Evolutionary conservation across 2,329 filamentous ascomycete species (phyloP), one percentile per base, ranked within the genome.

Genomic region (Aspergillus sp.): DNA sequence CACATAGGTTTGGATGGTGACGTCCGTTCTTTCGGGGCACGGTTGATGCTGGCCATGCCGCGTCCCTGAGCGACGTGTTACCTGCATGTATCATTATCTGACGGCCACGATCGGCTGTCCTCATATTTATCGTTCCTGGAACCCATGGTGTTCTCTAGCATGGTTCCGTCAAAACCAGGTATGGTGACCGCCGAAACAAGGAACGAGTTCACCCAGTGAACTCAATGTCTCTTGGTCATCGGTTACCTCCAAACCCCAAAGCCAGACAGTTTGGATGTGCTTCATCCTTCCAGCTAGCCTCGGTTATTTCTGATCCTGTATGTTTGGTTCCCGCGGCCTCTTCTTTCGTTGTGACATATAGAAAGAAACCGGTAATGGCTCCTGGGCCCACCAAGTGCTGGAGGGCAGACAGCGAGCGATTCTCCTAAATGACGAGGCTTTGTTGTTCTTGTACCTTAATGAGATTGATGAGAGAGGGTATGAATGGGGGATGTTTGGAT

Each of bases 31-130:
- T 48, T 38, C 50, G 53, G 52, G 60, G 58, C 60, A 58, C 60
- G 65, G 65, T 68, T 59, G 61, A 58, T 69, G 67, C 68, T 68
- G 67, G 66, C 68, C 66, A 67, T 63, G 54, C 63, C 65, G 62
- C 59, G 57, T 62, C 60, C 55, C 53, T 53, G 48, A 47, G 55
- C 47, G 47, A 51, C 47, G 33, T 33, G 45, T 53, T 56, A 56
- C 36, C 56, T 30, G 52, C 56, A 48, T 54, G 52, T 59, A 56
- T 58, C 35, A 50, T 55, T 55, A 47, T n/a, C 35, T 8, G 50
- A 41, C 45, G 45, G 43, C 13, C 38, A 13, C 35, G 33, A 11
- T 42, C 33, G 36, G 40, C 44, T 48, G 40, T 51, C 24, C 41
- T 11, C 17, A 24, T 43, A 20, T 49, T 30, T 30, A 30, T 11